These are phyloP conservation scores for Microbotryum scabiosae DNA, from an alignment of 1,284 basidiomycete species.

Conservation along the genomic window DNA sequence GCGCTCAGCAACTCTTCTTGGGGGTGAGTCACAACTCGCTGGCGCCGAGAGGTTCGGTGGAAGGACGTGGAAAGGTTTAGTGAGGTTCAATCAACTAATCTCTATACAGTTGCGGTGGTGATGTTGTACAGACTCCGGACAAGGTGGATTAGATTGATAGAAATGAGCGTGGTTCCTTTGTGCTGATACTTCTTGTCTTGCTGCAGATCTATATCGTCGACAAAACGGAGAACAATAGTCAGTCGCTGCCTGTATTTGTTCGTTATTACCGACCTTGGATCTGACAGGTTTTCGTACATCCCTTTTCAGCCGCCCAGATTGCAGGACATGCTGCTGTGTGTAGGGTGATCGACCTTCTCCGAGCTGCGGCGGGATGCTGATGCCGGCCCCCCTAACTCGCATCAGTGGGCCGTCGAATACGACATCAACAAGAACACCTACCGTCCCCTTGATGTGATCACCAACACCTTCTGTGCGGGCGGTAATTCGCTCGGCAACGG, in stretches of 20 bases:
- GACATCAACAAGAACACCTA: constrained; percentile 27
- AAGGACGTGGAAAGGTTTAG: no score
- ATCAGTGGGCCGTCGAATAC: constrained; percentile 17
- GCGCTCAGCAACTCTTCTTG: neutral
- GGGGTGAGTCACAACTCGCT: neutral
- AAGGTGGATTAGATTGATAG: neutral
- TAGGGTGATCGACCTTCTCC: no score
- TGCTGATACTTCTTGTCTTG: neutral
- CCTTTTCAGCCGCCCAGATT: neutral
- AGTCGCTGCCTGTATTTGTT: constrained; percentile 13
- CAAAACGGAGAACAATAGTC: constrained; percentile 40
- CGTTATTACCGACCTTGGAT: neutral
- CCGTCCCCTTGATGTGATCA: constrained; percentile 34
- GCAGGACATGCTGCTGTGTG: constrained; percentile 25
- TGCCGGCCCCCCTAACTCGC: neutral
- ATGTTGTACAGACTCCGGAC: no score
- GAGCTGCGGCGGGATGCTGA: neutral
- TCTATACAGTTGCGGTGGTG: no score
- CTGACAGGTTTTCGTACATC: neutral
- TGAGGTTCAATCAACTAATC: no score
- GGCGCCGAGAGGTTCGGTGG: no score
- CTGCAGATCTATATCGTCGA: constrained; percentile 39
- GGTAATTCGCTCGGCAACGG: constrained; percentile 39
- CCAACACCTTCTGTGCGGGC: constrained; percentile 42
- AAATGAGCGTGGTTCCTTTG: no score